Base-by-base conservation (phyloP, 768 basidiomycete genomes). In the Infundibulicybe gibba region DNA sequence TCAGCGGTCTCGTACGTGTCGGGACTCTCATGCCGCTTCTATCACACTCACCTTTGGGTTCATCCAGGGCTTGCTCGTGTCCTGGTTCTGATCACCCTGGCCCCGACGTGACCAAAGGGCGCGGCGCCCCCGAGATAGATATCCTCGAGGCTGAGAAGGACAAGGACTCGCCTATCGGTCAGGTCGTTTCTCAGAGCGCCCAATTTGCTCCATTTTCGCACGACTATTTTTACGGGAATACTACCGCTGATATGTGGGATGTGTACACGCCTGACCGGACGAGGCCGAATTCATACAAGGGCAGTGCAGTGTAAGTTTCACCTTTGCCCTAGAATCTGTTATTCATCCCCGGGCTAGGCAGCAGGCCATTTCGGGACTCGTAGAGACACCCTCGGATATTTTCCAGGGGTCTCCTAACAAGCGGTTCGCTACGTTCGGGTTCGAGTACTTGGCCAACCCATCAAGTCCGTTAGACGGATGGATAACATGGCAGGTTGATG, bases 51-150 rank as follows among this genome's bases (percentile, higher is more conserved):
- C 8, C 15, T 48, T 20, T 43, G 31, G 41, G 5, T 12, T 20
- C 17, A 5, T 19, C 42, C 53, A 85, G 83, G 5, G 76, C 89
- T 0, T 92, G 89, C 59, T 88, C 89, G 1, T 93, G 90, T 58
- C 69, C 83, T 0, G 75, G 72, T 12, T 77, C 80, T 42, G 87
- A 90, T 50, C 90, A 93, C 60, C 90, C 90, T 0, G 90, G 90
- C 1, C 90, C 90, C 0, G 40, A 52, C 14, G 49, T 58, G 40
- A 56, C 49, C 13, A 57, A 65, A 31, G 89, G 90, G 10, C 82
- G 90, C 41, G 83, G 83, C 3, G 81, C 86, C 0, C 89, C 89
- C 3, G 88, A 93, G 64, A 90, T 93, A 57, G 90, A 92, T 61
- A 72, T 91, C 48, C 72, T 91, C 49, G 89, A 93, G 64, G 85